A percentile compares a stretch with the other conserved stretches of the same genome.
phyloP scores from a whole-genome alignment of 2,329 filamentous ascomycete species.

The Escovopsis sp. region DNA sequence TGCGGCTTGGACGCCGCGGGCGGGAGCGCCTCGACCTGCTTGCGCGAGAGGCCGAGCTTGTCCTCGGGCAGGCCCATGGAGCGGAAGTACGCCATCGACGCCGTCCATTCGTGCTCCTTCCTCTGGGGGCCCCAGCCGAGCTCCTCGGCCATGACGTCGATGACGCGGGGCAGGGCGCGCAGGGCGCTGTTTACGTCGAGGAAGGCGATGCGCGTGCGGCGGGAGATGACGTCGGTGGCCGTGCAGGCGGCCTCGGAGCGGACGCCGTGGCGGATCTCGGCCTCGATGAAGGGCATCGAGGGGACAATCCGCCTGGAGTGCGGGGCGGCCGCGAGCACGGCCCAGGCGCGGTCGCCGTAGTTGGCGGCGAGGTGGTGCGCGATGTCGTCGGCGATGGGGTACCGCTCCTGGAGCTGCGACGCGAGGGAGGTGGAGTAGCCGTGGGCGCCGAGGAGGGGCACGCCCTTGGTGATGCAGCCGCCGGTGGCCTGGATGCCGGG shows the following conservation, averaged over 20 bases:
- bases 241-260: constrained; percentile 61
- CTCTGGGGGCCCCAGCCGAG: constrained; percentile 47
- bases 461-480: constrained; percentile 57
- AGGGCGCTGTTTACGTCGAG: constrained; percentile 58
- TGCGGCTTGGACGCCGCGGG: background rate
- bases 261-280: constrained; percentile 57
- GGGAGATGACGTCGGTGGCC: constrained; percentile 55
- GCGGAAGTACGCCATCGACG: constrained; percentile 30
- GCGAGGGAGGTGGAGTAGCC: constrained; percentile 36
- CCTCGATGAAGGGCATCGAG: constrained; percentile 59
- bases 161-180: constrained; percentile 51
- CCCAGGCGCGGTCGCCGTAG: constrained; percentile 50
- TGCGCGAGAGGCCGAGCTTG: constrained; percentile 9
- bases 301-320: constrained; percentile 44
- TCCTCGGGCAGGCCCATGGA: constrained; percentile 29
- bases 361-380: constrained; percentile 25
- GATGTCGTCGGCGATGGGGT: constrained; percentile 22
- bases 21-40: constrained; percentile 9
- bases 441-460: constrained; percentile 63
- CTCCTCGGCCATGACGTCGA: constrained; percentile 59
- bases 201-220: constrained; percentile 60
- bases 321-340: constrained; percentile 39
- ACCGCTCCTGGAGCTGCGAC: constrained; percentile 22
- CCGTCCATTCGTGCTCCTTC: constrained; percentile 41
- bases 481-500: constrained; percentile 42